Evolutionary conservation across 2,329 filamentous ascomycete genomes (phyloP).

Genomic region (Simplicillium sp.): DNA sequence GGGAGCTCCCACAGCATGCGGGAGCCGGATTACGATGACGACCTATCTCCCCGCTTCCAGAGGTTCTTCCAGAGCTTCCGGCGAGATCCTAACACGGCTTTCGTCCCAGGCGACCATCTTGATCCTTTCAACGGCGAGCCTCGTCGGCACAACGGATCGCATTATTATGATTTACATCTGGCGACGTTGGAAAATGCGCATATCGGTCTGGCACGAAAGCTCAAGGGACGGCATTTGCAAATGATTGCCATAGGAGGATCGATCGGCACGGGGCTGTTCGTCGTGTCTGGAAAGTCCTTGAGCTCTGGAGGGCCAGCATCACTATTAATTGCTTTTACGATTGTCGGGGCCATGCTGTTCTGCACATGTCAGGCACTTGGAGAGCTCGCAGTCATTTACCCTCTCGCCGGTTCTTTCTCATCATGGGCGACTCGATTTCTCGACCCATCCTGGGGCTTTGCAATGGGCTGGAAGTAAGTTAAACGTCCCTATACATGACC

Average conservation of each 20-base stretch:
- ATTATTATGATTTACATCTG: slow-evolving; percentile 45
- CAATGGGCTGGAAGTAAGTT: slow-evolving; percentile 85
- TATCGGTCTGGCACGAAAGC: slow-evolving; percentile 63
- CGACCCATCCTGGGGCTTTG: slow-evolving; percentile 89
- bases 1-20: slow-evolving; percentile 43
- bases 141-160: slow-evolving; percentile 24
- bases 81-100: slow-evolving; percentile 43
- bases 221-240: slow-evolving; percentile 81
- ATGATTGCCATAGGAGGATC: slow-evolving; percentile 97
- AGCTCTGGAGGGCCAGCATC: slow-evolving; percentile 68
- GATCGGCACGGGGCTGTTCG: slow-evolving; percentile 81
- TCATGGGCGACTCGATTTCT: slow-evolving; percentile 87
- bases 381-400: slow-evolving; percentile 83
- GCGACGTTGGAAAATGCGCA: slow-evolving; percentile 66
- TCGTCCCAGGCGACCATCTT: slow-evolving; percentile 31
- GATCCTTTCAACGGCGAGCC: too few relatives aligned
- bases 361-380: slow-evolving; percentile 87
- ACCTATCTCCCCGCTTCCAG: slow-evolving; percentile 21
- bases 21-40: slow-evolving; percentile 34
- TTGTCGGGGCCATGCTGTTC: slow-evolving; percentile 82
- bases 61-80: slow-evolving; percentile 54
- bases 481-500: background rate
- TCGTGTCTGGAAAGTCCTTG: slow-evolving; percentile 68
- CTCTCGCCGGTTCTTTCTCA: slow-evolving; percentile 85
- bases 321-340: slow-evolving; percentile 63